Base-by-base conservation (phyloP, 164 flowering plant species). In the Tinospora cordifolia region DNA sequence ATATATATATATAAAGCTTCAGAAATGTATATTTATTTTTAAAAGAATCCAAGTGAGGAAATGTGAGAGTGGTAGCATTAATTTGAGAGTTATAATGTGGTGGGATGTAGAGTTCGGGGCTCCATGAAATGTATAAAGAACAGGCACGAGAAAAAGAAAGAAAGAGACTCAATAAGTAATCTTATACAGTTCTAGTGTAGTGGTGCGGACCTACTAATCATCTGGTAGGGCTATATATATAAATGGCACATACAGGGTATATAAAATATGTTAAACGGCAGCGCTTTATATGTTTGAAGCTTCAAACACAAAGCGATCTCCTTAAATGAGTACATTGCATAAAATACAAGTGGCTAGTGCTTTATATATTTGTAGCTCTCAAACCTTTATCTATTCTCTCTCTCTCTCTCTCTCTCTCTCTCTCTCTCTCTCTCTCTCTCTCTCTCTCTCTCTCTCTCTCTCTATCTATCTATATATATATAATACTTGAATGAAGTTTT, bases 61-160 rank as follows among this genome's bases (percentile, higher is more conserved):
- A 47, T 54, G 24, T 54, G n/a, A 54, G 24, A 54, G 7, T 54
- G 10, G 1, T n/a, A 17, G 24, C 19, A 10, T 3, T 47, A 19
- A 21, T 54, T 54, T n/a, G 59, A 54, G 24, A 54, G 2, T 19
- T 10, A 17, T 19, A 19, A 17, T 17, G 21, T 54, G 24, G 47
- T 11, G 47, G 12, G 19, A 22, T 54, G 24, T 9, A 54, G 22
- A 54, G 21, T 54, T 54, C n/a, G 60, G 60, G 60, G 60, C 60
- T 54, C 21, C 60, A 54, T 54, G 60, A 54, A 54, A 54, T 54
- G 60, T 21, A 21, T 54, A 54, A 54, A 54, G 24, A 54, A 54
- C 2, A 30, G 36, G 3, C 36, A 30, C 4, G 4, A 30, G 36
- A 30, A 30, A 30, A 30, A 54, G n/a, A 13, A 24, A 19, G 21